Evolutionary conservation across 1,284 basidiomycete species (phyloP), one percentile per base, ranked within the genome.

Genomic region (Melampsora larici-populina): DNA sequence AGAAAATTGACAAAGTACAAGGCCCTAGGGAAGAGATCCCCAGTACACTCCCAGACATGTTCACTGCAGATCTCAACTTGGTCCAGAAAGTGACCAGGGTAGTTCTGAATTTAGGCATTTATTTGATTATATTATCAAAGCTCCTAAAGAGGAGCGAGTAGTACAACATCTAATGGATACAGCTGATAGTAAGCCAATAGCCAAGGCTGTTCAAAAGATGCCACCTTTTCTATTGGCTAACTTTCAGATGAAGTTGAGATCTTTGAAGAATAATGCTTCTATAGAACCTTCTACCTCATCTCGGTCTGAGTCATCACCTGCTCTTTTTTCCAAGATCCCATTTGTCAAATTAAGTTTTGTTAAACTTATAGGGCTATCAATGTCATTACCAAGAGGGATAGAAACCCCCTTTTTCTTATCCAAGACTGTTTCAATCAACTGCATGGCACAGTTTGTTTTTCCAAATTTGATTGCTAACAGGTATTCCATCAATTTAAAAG

Each of bases 21-120:
- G 70, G 70, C 11, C 70, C 70, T 24, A 18, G 58, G 31, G 70
- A 72, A 31, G 70, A 72, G 11, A n/a, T 5, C 4, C 33, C 33
- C 17, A 40, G 58, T 29, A 43, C 55, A 15, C 18, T 72, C 33
- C 58, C 70, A 40, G 62, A 33, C 5, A 60, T 63, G 11, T 49
- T 21, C 11, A 49, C 48, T 11, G 48, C 11, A 21, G 48, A 49
- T 13, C 31, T 21, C n/a, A 43, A 1, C 0, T 58, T 72, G 9
- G 26, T n/a, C 17, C 15, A 36, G 21, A 31, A 4, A 33, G 58
- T 63, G 58, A 51, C 26, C 13, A 18, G 24, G 8, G 15, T 72
- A 46, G 31, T 72, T 17, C 21, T 2, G 24, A 40, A 11, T 63
- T 11, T 49, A 49, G 48, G 48, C 11, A 21, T 49, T 49, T 49